These are phyloP conservation scores for Rhododendron kiyosumense DNA, from an alignment of 148 eudicot species.

Conservation along the genomic window DNA sequence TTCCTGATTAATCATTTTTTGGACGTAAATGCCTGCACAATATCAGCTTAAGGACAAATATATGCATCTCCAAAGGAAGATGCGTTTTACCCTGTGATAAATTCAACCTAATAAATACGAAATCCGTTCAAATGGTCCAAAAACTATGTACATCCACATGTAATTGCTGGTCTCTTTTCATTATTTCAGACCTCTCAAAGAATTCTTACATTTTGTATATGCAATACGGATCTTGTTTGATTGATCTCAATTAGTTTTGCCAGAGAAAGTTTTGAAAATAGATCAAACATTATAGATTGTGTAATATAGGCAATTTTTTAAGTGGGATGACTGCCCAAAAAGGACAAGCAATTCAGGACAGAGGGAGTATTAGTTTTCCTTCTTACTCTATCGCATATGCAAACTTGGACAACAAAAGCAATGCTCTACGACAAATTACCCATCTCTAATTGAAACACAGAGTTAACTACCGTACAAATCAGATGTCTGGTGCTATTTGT, in stretches of 20 bases:
- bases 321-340: too few species aligned
- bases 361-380: not conserved
- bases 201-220: too few species aligned
- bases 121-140: not conserved
- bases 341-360: too few species aligned
- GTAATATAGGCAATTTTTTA: too few species aligned
- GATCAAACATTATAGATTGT: too few species aligned
- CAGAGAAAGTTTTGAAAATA: too few species aligned
- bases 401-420: not conserved
- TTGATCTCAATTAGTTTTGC: too few species aligned
- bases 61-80: not conserved
- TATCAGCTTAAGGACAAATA: not conserved
- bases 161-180: too few species aligned
- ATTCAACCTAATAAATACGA: not conserved
- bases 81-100: not conserved
- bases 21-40: not conserved
- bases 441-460: too few species aligned
- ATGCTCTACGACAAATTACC: too few species aligned
- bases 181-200: too few species aligned
- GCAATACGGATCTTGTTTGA: too few species aligned
- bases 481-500: not conserved
- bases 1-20: not conserved
- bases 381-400: not conserved
- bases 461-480: not conserved
- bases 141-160: not conserved